Evolutionary conservation across 331 rosid species (phyloP), one percentile per base, ranked within the genome.

Genomic region (Rhamnella rubrinervis): DNA sequence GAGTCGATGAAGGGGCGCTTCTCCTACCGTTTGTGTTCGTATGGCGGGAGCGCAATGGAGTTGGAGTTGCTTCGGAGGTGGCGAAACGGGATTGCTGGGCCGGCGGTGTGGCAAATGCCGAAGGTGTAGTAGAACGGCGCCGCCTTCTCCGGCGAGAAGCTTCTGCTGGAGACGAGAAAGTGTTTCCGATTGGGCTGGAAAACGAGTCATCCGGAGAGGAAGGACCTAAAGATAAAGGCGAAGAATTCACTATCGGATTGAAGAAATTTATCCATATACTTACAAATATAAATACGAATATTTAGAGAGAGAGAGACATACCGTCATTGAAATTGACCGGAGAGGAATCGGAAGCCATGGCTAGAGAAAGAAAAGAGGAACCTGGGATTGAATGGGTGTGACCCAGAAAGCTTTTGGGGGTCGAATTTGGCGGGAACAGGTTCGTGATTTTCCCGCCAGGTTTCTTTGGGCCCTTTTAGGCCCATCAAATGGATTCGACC

Each of bases 151-250:
- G 52, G 66, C 75, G 73, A 28, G 80, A 20, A 2, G 78, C 76
- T 21, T 78, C 86, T 0, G 84, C 90, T 0, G 98, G 87, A 21
- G 98, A 88, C 2, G 98, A 90, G 65, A 77, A 75, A 0, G 98
- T 85, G 85, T 90, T 93, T 55, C 85, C 93, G 59, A 93, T 82
- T 17, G 97, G 97, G 65, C 98, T 93, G n/a, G 98, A 90, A 28
- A 72, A 72, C 25, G 86, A 86, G 72, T 90, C 96, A 31, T 86
- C 93, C 1, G 97, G 96, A 6, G 98, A 93, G 0, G 98, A 88
- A 61, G 96, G 89, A 15, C 86, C 98, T 93, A 81, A 66, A 14
- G 62, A n/a, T 13, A 55, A 18, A 18, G 61, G 4, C 7, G 2
- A 1, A 11, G 18, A 28, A 60, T 61, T 78, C 20, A 25, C 6